A percentile compares a stretch with the other conserved stretches of the same genome.
These are phyloP conservation scores for Flaveria trinervia DNA, from an alignment of 129 eudicot species.

Conservation along the genomic window DNA sequence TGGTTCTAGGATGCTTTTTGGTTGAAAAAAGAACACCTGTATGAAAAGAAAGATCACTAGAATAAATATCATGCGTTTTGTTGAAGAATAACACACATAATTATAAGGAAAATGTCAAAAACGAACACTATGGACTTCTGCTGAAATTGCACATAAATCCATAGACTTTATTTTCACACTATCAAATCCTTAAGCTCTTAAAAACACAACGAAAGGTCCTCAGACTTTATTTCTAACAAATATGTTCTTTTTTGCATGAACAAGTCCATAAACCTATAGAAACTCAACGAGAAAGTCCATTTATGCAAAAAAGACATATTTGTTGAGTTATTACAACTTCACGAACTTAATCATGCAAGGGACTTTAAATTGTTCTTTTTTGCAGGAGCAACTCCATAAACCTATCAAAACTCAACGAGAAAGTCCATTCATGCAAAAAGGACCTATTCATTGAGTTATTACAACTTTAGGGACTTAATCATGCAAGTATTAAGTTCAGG, in stretches of 20 bases:
- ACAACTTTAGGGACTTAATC: neutral
- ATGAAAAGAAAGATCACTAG: neutral
- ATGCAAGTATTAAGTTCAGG: neutral
- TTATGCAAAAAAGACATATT: neutral
- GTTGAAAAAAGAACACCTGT: constrained; percentile 55
- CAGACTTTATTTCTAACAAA: neutral
- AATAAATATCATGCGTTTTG: neutral
- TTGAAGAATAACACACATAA: neutral
- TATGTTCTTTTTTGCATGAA: neutral
- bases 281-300: neutral
- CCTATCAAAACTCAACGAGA: neutral
- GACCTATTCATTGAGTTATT: neutral
- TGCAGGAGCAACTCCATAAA: neutral
- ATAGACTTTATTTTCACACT: neutral
- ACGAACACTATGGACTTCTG: neutral
- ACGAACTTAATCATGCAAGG: neutral
- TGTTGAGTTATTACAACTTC: neutral
- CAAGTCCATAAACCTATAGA: neutral
- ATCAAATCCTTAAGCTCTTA: neutral
- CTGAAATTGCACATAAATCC: constrained; percentile 2
- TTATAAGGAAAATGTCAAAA: neutral
- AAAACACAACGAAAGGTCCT: neutral
- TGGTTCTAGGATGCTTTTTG: constrained; percentile 63
- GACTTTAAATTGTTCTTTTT: neutral
- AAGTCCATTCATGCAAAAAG: neutral